Evolutionary conservation across 495 filamentous ascomycete species (phyloP), one percentile per base, ranked within the genome.

Genomic region (Tuber umbilicatum): DNA sequence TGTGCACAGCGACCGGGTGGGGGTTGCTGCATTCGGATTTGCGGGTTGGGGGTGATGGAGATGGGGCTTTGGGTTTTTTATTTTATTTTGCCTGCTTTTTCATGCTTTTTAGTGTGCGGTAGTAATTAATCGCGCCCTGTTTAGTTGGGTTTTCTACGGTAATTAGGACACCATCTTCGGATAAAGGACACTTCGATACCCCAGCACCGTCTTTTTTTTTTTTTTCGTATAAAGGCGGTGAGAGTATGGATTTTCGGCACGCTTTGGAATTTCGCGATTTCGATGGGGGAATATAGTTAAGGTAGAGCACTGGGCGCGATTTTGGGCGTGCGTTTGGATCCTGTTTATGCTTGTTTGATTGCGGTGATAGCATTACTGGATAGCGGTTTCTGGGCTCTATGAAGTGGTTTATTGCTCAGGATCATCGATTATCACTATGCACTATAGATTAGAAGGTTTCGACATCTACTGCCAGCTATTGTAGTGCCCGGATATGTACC

Each of bases 241-340:
- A 64, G 31, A 35, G 55, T 35, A 31, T 31, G 4, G 12, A 1
- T 35, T 64, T 64, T 64, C 12, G 14, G 31, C 55, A 64, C 27
- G 14, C 16, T 35, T 17, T 64, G 27, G 55, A 16, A 35, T 35
- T 35, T 35, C 27, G 14, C 55, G 55, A 64, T 64, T 64, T 64
- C 55, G 55, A 64, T 64, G n/a, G 55, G 27, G 14, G 55, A 64
- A 31, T 17, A 19, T 35, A 19, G 27, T 64, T 17, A 7, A 35
- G 55, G 55, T 64, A 64, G 55, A 64, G 55, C 55, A 64, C 19
- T 64, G 55, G 55, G 55, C 55, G 27, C 55, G 27, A 64, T 64
- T 64, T 64, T 64, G 55, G 55, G 55, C 55, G 1, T 64, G 55
- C 55, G 55, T 64, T 64, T 64, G 27, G 27, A 35, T 64, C 27